Conservation (phyloP, 2,329 filamentous ascomycete species). For the Fusarium tupiense region DNA sequence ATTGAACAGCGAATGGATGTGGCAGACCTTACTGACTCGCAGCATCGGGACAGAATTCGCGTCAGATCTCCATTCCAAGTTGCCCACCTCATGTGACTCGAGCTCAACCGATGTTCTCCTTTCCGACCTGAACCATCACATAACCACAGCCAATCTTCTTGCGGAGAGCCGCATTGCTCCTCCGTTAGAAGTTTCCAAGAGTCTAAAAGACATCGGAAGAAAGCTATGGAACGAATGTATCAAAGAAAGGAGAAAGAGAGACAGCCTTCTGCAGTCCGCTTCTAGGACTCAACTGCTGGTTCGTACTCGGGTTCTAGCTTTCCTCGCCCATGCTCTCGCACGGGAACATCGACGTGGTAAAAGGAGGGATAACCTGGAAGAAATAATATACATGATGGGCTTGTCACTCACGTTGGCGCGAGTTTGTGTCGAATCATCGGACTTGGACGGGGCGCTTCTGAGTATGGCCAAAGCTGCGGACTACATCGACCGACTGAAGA, state of each 20-base stretch:
- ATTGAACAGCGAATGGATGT: background rate
- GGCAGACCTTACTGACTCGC: background rate
- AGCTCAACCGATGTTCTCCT: constrained; percentile 55
- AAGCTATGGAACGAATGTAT: constrained; percentile 75
- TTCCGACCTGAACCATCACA: constrained; percentile 44
- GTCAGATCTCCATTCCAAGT: constrained; percentile 37
- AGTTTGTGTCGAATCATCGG: constrained; percentile 57
- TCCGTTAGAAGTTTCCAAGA: constrained; percentile 33
- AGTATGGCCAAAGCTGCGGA: constrained; percentile 72
- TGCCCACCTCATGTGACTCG: constrained; percentile 38
- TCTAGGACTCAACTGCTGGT: constrained; percentile 48
- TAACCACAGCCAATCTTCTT: constrained; percentile 36
- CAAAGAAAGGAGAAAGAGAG: constrained; percentile 52
- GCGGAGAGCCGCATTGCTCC: background rate
- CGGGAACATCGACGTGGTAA: constrained; percentile 50
- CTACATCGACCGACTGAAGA: constrained; percentile 52
- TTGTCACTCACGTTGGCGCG: constrained; percentile 74
- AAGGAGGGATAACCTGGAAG: constrained; percentile 43
- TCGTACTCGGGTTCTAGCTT: constrained; percentile 66
- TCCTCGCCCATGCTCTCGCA: constrained; percentile 71
- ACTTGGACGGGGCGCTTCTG: constrained; percentile 67
- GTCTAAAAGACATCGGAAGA: constrained; percentile 67
- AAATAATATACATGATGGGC: constrained; percentile 68
- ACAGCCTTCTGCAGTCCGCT: constrained; percentile 29
- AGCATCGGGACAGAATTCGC: constrained; percentile 42